These are phyloP conservation scores for Macrolepiota fuliginosa DNA, from an alignment of 768 basidiomycete genomes.

Conservation along the genomic window DNA sequence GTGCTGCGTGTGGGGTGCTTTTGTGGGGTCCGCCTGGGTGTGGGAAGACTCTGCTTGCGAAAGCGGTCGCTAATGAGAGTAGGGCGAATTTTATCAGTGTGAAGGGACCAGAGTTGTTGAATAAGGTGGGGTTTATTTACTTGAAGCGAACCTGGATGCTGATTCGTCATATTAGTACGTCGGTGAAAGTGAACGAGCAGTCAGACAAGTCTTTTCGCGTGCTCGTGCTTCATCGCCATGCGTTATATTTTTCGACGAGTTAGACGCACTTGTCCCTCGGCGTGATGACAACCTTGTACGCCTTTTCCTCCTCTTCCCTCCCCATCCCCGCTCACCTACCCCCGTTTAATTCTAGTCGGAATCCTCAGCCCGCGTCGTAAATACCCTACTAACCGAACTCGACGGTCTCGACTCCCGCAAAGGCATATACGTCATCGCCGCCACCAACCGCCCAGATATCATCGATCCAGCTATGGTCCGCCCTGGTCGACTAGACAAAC, in stretches of 20 bases:
- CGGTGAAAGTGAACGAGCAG: conserved; percentile 94
- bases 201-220: conserved; percentile 91
- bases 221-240: conserved; percentile 94
- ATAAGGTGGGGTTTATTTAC: conserved; percentile 61
- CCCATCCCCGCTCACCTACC: not conserved
- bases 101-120: conserved; percentile 94
- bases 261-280: conserved; percentile 88
- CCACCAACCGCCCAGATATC: conserved; percentile 95
- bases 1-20: conserved; percentile 88
- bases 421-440: conserved; percentile 90
- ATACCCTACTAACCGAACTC: conserved; percentile 91
- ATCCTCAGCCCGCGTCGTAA: conserved; percentile 89
- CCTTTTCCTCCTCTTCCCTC: conserved; percentile 11
- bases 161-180: conserved; percentile 64
- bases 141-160: not conserved
- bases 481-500: conserved; percentile 92
- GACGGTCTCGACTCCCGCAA: conserved; percentile 88
- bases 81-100: conserved; percentile 97
- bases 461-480: conserved; percentile 98
- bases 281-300: conserved; percentile 86
- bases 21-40: conserved; percentile 99
- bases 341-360: conserved; percentile 62
- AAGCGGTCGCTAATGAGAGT: conserved; percentile 96
- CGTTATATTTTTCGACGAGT: conserved; percentile 93
- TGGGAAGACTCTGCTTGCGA: conserved; percentile 96